These are phyloP conservation scores for Thecaphora frezii DNA, from an alignment of 1,284 basidiomycete species.

Conservation along the genomic window DNA sequence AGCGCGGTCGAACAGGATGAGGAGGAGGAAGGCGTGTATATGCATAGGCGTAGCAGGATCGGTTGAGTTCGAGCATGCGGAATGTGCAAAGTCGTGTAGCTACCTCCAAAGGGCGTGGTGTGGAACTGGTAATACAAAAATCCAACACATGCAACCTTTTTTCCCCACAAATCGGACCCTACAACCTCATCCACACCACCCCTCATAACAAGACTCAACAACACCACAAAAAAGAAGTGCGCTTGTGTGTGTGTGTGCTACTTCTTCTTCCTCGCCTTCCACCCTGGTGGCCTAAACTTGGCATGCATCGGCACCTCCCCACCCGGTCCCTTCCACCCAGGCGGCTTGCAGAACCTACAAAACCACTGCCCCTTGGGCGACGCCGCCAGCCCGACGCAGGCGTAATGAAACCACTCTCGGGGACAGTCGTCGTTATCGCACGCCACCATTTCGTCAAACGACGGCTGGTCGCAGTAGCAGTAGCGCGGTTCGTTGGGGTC, in stretches of 20 bases:
- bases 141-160: too few species aligned
- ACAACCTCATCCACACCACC: too few species aligned
- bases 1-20: slow-evolving; percentile 12
- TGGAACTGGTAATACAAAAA: too few species aligned
- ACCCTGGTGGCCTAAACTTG: slow-evolving; percentile 14
- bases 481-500: slow-evolving; percentile 63
- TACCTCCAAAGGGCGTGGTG: too few species aligned
- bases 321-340: slow-evolving; percentile 45
- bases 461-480: slow-evolving; percentile 63
- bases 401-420: slow-evolving; percentile 61
- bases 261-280: slow-evolving; percentile 1
- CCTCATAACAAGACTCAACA: too few species aligned
- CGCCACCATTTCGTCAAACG: slow-evolving; percentile 60
- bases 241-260: too few species aligned
- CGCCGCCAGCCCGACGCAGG: slow-evolving; percentile 44
- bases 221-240: too few species aligned
- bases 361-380: slow-evolving; percentile 51
- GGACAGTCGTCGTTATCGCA: slow-evolving; percentile 63
- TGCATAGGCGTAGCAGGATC: slow-evolving; percentile 15
- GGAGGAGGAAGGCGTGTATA: slow-evolving; percentile 36
- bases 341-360: slow-evolving; percentile 56
- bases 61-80: too few species aligned
- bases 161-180: too few species aligned
- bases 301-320: slow-evolving; percentile 28
- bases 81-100: too few species aligned